Evolutionary conservation across 257 asterid genomes (phyloP).

Genomic region (Solanum medicagineum): DNA sequence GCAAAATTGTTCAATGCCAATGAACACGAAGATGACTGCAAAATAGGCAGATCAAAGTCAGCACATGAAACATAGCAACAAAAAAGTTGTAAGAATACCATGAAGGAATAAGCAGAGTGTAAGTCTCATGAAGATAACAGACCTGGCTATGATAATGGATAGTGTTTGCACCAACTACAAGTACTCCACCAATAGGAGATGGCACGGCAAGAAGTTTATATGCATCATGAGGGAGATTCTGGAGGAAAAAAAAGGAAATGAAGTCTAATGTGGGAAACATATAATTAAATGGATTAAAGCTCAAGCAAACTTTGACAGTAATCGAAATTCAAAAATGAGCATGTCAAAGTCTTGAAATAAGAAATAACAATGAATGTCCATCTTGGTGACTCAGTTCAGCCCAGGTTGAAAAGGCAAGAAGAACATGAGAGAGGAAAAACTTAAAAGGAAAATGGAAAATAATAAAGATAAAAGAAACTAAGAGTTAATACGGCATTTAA

Average conservation of each 20-base stretch:
- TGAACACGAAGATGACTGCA: slow-evolving; percentile 83
- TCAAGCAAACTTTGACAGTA: not conserved
- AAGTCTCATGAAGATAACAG: not conserved
- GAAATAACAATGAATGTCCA: not conserved
- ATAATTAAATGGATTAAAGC: not conserved
- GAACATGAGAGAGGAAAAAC: not conserved
- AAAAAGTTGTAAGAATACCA: not conserved
- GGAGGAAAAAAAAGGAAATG: slow-evolving; percentile 12
- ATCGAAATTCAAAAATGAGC: not conserved
- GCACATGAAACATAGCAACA: slow-evolving; percentile 1
- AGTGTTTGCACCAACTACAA: slow-evolving; percentile 82
- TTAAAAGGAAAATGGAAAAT: not conserved
- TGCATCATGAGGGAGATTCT: slow-evolving; percentile 95
- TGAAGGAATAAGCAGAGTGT: slow-evolving; percentile 4
- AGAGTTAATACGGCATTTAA: not conserved
- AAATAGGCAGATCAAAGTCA: slow-evolving; percentile 10
- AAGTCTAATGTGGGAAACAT: slow-evolving; percentile 1
- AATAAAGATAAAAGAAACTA: not conserved
- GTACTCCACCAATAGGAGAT: slow-evolving; percentile 96
- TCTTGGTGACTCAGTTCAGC: not conserved
- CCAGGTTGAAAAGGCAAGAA: not conserved
- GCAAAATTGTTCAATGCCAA: slow-evolving; percentile 83
- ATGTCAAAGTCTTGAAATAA: not conserved
- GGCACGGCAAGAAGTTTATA: slow-evolving; percentile 99
- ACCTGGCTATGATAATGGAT: slow-evolving; percentile 99